Base-by-base conservation (phyloP, 495 filamentous ascomycete genomes). In the Penicillium fimorum region DNA sequence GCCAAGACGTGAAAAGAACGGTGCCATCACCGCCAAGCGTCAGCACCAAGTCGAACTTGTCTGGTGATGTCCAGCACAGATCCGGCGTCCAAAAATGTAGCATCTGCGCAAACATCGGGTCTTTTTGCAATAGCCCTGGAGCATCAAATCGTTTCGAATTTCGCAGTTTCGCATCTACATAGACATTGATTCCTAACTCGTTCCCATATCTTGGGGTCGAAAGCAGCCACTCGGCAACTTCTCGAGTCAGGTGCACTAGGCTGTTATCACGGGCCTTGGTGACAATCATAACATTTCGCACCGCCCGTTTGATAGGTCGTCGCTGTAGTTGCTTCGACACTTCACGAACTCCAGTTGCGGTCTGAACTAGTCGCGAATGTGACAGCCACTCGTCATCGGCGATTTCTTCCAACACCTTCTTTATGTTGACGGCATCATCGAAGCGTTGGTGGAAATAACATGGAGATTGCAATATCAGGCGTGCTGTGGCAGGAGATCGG, bases 391-490 rank as follows among this genome's bases (percentile, higher is more conserved):
- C 91, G 69, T 96, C 91, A 48, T 88, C 89, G 6, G 79, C 74
- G 45, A 97, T 95, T 75, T 98, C 94, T 69, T 97, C 94, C 1
- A 98, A 79, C 3, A 98, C 92, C 68, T 88, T 95, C 53, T 95
- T 89, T 42, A 97, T 87, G 70, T 98, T 92, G 58, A 98, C 90
- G 8, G 92, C 92, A 68, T 96, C 90, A 55, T 96, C 94, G 67
- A 98, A 97, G 40, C 91, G 83, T 72, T 92, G 87, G 72, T 98
- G 94, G 79, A 96, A 97, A 73, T 93, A 97, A 73, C 95, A 97
- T 0, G 94, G 94, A 37, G 90, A 95, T 65, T 93, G 87, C 24
- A 97, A 74, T 20, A 82, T 66, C 57, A 89, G 82, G 32, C 79
- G 77, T 29, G 87, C 82, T 2, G 86, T 84, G 27, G 82, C 79